Conservation (phyloP, 306 rosid species). For the Cicer arietinum region DNA sequence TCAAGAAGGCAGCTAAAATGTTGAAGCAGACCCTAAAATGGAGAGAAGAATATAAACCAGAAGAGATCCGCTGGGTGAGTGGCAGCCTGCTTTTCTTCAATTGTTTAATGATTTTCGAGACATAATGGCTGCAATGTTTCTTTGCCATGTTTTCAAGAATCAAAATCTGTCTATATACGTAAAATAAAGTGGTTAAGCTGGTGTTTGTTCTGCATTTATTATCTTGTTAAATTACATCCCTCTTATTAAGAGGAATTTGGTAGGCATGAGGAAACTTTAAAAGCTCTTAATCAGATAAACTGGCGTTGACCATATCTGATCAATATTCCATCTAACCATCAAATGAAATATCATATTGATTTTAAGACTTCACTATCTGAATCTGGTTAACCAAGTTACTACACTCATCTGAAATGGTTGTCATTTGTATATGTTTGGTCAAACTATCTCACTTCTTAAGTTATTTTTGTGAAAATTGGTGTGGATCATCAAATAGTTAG, state of each 20-base stretch:
- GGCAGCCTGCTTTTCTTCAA: conserved; percentile 6
- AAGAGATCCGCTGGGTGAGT: conserved; percentile 91
- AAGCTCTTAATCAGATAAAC: conserved; percentile 9
- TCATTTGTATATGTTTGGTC: conserved; percentile 24
- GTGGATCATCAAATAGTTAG: no score
- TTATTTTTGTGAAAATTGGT: neutral
- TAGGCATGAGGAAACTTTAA: neutral
- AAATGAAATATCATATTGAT: conserved; percentile 14
- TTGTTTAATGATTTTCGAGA: conserved; percentile 19
- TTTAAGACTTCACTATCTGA: conserved; percentile 3
- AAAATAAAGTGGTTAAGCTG: conserved; percentile 8
- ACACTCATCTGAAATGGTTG: conserved; percentile 1
- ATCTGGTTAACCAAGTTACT: conserved; percentile 6
- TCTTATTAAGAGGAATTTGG: neutral
- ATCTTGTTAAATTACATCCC: neutral
- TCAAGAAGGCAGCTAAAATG: conserved; percentile 89
- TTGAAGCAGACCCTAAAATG: conserved; percentile 79
- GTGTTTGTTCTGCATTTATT: conserved; percentile 3
- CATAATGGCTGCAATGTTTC: neutral
- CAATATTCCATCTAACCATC: conserved; percentile 12
- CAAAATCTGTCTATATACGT: neutral
- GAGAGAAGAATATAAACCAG: conserved; percentile 82
- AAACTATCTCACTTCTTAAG: conserved; percentile 25
- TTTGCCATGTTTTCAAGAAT: conserved; percentile 7
- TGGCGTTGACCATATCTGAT: conserved; percentile 35